Conservation (phyloP, 495 filamentous ascomycete species). For the Penicilliopsis zonata region DNA sequence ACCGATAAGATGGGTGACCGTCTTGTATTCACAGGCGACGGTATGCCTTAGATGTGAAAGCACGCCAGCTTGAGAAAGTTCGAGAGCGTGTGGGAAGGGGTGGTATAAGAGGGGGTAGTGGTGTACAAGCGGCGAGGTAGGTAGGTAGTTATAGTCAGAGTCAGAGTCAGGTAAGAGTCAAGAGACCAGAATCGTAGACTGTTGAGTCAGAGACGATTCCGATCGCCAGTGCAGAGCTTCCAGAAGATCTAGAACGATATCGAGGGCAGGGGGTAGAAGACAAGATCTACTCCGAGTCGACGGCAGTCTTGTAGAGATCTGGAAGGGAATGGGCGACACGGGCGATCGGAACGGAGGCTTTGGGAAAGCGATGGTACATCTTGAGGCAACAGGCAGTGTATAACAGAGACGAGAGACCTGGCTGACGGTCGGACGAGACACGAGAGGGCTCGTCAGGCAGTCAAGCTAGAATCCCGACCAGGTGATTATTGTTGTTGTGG, state of each 20-base stretch:
- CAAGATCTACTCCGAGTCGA: slow-evolving; percentile 10
- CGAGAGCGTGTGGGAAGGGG: not conserved
- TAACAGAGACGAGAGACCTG: slow-evolving; percentile 12
- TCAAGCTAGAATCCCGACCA: no score
- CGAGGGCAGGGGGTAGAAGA: slow-evolving; percentile 2
- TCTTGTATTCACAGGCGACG: slow-evolving; percentile 36
- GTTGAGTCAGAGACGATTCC: no score
- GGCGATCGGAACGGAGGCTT: slow-evolving; percentile 19
- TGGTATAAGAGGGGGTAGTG: not conserved
- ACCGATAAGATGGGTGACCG: slow-evolving; percentile 33
- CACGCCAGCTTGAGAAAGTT: slow-evolving; percentile 20
- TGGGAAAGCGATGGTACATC: slow-evolving; percentile 20
- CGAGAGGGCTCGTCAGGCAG: slow-evolving; percentile 1
- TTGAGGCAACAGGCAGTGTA: slow-evolving; percentile 14
- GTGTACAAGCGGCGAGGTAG: not conserved
- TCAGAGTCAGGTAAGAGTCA: not conserved
- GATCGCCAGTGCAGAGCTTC: slow-evolving; percentile 14
- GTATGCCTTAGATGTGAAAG: slow-evolving; percentile 26
- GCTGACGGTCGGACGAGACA: slow-evolving; percentile 12
- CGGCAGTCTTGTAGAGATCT: slow-evolving; percentile 16
- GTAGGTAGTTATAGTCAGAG: not conserved
- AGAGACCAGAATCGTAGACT: not conserved
- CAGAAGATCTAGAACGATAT: slow-evolving; percentile 13
- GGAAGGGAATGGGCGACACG: slow-evolving; percentile 16
- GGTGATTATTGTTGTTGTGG: no score